These are phyloP conservation scores for Camellia japonica DNA, from an alignment of 148 eudicot species.

Conservation along the genomic window DNA sequence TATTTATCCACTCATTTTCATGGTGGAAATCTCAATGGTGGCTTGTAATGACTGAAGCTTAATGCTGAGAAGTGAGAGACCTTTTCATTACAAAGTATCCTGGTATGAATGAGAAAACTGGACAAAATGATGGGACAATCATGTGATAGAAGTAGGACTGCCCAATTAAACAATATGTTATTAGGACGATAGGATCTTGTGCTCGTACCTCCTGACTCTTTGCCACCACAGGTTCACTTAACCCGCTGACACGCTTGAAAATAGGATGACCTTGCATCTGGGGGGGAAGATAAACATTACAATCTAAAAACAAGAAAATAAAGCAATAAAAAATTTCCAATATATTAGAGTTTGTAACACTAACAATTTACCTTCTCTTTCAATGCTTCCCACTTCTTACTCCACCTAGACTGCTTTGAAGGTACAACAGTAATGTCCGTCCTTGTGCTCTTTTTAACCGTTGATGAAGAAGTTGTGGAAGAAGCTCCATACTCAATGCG, in stretches of 20 bases:
- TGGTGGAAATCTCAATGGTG: too few relatives aligned
- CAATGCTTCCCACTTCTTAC: constrained; percentile 75
- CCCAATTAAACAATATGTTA: background rate
- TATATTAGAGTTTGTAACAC: background rate
- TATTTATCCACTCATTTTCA: background rate
- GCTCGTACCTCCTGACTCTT: constrained; percentile 85
- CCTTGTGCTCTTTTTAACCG: constrained; percentile 65
- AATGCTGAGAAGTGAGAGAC: background rate
- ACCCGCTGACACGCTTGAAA: constrained; percentile 64
- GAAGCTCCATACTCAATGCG: constrained; percentile 51
- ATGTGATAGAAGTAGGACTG: background rate
- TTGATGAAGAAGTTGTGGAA: constrained; percentile 26
- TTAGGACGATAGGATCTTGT: background rate
- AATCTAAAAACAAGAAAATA: background rate
- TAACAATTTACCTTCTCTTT: constrained; percentile 47
- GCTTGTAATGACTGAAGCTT: background rate
- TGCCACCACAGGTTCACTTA: constrained; percentile 77
- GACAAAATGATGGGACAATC: background rate
- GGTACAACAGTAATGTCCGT: constrained; percentile 77
- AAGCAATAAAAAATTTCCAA: constrained; percentile 1
- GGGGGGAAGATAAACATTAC: constrained; percentile 19
- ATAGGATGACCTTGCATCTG: constrained; percentile 76
- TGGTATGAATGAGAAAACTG: background rate
- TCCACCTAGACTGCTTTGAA: constrained; percentile 64
- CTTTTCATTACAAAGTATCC: background rate